Evolutionary conservation across 495 filamentous ascomycete species (phyloP).

Genomic region (Pseudoneurospora amorphoporcata): DNA sequence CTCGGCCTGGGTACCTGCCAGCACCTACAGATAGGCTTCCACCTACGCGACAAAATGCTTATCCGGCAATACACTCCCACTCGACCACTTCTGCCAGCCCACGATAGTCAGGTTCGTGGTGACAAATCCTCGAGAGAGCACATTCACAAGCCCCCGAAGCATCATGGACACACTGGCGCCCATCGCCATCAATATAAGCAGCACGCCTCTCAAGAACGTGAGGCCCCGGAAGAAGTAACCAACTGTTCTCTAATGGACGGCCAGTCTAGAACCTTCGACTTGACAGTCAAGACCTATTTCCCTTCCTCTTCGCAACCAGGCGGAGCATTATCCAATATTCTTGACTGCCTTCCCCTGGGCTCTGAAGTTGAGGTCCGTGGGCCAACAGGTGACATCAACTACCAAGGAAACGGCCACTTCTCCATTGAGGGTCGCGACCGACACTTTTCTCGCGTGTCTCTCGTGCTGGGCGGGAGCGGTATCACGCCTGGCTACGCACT

Average conservation of each 20-base stretch:
- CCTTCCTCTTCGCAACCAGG: slow-evolving; percentile 2
- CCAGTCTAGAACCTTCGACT: neutral
- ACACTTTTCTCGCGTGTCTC: neutral
- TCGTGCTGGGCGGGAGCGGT: neutral
- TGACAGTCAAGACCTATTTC: slow-evolving; percentile 8
- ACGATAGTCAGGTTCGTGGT: neutral
- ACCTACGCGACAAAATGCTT: slow-evolving; percentile 18
- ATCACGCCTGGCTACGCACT: neutral
- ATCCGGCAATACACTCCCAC: slow-evolving; percentile 12
- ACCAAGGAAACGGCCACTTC: neutral
- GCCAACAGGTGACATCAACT: neutral
- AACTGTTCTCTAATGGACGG: neutral
- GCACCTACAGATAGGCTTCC: slow-evolving; percentile 25
- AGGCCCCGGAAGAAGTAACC: neutral
- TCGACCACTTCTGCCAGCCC: neutral
- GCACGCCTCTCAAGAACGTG: neutral
- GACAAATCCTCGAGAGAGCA: neutral
- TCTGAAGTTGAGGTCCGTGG: neutral
- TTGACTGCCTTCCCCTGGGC: neutral
- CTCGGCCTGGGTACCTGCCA: slow-evolving; percentile 25
- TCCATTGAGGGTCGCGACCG: neutral
- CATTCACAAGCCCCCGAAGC: neutral
- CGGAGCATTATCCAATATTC: neutral
- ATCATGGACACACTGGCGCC: neutral
- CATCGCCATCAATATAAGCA: neutral